Evolutionary conservation across 768 basidiomycete species (phyloP), one percentile per base, ranked within the genome.

Genomic region (Russula foetens): DNA sequence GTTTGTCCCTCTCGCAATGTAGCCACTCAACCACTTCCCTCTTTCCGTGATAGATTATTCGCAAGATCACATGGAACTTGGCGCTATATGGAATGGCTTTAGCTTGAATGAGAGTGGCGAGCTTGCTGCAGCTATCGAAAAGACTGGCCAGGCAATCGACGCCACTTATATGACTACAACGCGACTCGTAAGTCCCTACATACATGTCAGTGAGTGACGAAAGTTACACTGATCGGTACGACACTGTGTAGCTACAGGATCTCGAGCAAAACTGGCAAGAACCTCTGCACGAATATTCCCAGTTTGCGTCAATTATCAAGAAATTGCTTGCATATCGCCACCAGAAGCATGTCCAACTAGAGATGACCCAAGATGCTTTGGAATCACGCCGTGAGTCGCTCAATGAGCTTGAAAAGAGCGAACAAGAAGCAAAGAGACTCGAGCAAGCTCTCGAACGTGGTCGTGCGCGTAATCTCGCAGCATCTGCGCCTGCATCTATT

Each of bases 321-420:
- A 90, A 90, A 69, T 76, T 98, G 35, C 84, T 99, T 49, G 84
- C 85, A 0, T 99, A 95, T 74, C 90, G 97, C 45, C 96, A 98
- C 71, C 93, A 95, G 75, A 98, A 98, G 74, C 94, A 99, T 64
- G 89, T 94, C 8, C 97, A 99, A 71, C 95, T 88, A 69, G 97
- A 99, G 74, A 90, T 97, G 82, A 96, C 97, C 4, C 90, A 96
- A 72, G 95, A 98, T 70, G 78, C 79, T 26, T 77, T 99, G 14
- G 94, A 94, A 65, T 76, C 77, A 15, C 96, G 92, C 73, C 85
- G 85, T 58, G 91, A 90, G 67, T 80, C 85, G 66, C 76, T 99
- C 55, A 92, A 88, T 55, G 90, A 95, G 47, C 79, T 97, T 23
- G 97, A 98, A 73, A 91, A 87, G 74, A 93, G 88, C 60, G 97